Conservation (phyloP, 2,329 filamentous ascomycete genomes). For the Akanthomyces lecanii region DNA sequence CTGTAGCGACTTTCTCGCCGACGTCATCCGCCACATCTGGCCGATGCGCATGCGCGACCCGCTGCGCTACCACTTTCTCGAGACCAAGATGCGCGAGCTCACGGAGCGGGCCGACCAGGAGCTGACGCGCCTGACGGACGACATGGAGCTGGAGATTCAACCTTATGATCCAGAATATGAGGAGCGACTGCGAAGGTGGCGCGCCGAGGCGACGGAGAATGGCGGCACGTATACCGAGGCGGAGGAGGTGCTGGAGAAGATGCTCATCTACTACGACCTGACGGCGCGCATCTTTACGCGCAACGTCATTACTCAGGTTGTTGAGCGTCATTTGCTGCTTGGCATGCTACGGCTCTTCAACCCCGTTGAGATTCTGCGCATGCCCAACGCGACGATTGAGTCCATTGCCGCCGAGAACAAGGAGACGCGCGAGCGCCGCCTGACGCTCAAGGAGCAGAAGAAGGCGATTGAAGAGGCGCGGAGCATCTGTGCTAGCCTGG, state of each 20-base stretch:
- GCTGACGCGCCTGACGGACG: conserved; percentile 42
- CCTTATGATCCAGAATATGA: conserved; percentile 52
- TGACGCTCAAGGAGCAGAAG: conserved; percentile 38
- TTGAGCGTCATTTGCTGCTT: conserved; percentile 47
- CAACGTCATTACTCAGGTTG: conserved; percentile 50
- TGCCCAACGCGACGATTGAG: conserved; percentile 42
- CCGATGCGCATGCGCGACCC: conserved; percentile 49
- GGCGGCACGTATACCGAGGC: conserved; percentile 46
- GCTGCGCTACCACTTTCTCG: conserved; percentile 45
- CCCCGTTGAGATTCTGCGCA: conserved; percentile 46
- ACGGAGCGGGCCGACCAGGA: conserved; percentile 45
- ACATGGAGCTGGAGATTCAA: conserved; percentile 50
- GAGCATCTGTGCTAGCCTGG: conserved; percentile 42
- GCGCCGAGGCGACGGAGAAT: conserved; percentile 37
- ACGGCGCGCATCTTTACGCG: conserved; percentile 49
- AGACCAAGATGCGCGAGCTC: conserved; percentile 44
- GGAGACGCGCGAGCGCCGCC: conserved; percentile 47
- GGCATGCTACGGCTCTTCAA: conserved; percentile 51
- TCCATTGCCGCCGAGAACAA: conserved; percentile 51
- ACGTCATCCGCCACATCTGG: conserved; percentile 49
- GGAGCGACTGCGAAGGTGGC: conserved; percentile 46
- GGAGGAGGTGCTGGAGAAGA: conserved; percentile 51
- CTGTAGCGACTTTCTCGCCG: conserved; percentile 50
- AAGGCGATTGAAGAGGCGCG: conserved; percentile 20
- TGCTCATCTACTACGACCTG: conserved; percentile 53